These are phyloP conservation scores for Ceratobasidium sp. DNA, from an alignment of 1,284 basidiomycete species.

Conservation along the genomic window DNA sequence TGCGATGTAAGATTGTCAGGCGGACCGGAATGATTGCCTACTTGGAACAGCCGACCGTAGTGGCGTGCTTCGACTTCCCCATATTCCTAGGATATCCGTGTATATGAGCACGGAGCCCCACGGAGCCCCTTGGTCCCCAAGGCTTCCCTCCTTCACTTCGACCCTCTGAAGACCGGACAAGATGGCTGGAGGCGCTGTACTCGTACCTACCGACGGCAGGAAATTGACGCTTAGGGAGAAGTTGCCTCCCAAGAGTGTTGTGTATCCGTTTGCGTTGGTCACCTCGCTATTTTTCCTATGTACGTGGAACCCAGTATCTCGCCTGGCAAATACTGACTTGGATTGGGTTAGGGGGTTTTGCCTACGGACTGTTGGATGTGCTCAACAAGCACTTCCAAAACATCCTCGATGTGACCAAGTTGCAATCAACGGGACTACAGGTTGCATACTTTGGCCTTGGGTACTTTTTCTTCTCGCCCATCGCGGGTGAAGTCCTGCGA, in stretches of 20 bases:
- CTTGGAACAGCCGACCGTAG: slow-evolving; percentile 18
- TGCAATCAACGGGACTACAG: slow-evolving; percentile 87
- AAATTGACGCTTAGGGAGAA: slow-evolving; percentile 34
- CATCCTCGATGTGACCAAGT: slow-evolving; percentile 78
- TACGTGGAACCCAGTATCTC: slow-evolving; percentile 56
- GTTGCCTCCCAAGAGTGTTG: slow-evolving; percentile 31
- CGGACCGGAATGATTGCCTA: neutral
- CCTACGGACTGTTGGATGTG: slow-evolving; percentile 87
- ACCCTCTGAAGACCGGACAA: slow-evolving; percentile 16
- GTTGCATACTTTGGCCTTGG: slow-evolving; percentile 85
- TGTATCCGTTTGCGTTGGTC: slow-evolving; percentile 76
- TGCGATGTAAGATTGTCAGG: too few relatives aligned
- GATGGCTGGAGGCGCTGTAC: slow-evolving; percentile 46
- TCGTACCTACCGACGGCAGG: slow-evolving; percentile 30
- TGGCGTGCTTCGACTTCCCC: slow-evolving; percentile 8
- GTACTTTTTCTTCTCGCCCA: slow-evolving; percentile 74
- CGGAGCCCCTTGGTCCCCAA: slow-evolving; percentile 10
- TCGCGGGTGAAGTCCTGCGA: slow-evolving; percentile 68
- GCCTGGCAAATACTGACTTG: neutral
- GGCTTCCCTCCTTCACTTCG: slow-evolving; percentile 9
- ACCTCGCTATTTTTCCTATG: slow-evolving; percentile 87
- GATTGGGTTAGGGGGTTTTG: slow-evolving; percentile 70
- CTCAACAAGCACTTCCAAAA: slow-evolving; percentile 85
- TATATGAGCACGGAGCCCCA: slow-evolving; percentile 44
- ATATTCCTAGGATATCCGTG: neutral